phyloP scores from a whole-genome alignment of 140 eudicot species.

The Flaveria floridana region DNA sequence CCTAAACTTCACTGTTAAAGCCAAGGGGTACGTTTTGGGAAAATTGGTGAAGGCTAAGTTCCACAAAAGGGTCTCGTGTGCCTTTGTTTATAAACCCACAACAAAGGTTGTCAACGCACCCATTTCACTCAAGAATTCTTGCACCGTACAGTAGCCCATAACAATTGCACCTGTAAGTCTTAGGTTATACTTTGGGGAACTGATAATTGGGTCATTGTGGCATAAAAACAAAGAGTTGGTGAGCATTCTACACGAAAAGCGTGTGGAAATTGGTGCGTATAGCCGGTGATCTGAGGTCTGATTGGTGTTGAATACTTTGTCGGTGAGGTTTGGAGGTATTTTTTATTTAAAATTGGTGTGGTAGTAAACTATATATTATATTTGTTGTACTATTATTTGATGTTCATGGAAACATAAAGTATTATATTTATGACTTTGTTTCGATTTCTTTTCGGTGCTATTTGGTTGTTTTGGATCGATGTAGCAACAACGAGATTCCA shows the following conservation, averaged over 20 bases:
- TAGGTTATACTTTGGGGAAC: slow-evolving; percentile 2
- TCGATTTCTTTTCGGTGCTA: slow-evolving; percentile 11
- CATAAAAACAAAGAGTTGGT: slow-evolving; percentile 26
- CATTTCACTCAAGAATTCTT: slow-evolving; percentile 53
- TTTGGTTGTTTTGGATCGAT: slow-evolving; percentile 1
- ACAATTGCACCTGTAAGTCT: not conserved
- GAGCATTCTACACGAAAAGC: slow-evolving; percentile 2
- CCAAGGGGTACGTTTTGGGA: slow-evolving; percentile 78
- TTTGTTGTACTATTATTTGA: slow-evolving; percentile 18
- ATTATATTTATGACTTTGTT: not conserved
- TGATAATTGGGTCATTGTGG: slow-evolving; percentile 17
- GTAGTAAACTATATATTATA: slow-evolving; percentile 12
- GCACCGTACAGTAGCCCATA: slow-evolving; percentile 47
- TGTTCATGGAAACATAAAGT: slow-evolving; percentile 1
- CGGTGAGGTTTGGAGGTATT: slow-evolving; percentile 5
- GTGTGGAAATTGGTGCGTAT: not conserved
- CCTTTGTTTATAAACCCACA: slow-evolving; percentile 56
- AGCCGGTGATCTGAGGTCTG: slow-evolving; percentile 1
- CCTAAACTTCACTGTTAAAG: slow-evolving; percentile 64
- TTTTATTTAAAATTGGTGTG: slow-evolving; percentile 5
- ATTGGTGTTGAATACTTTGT: too few relatives aligned
- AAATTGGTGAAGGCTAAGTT: slow-evolving; percentile 77
- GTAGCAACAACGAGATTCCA: not conserved
- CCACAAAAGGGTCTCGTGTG: slow-evolving; percentile 50
- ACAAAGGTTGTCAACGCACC: slow-evolving; percentile 57